Conservation (phyloP, 179 eudicot genomes). For the Silene coronaria region DNA sequence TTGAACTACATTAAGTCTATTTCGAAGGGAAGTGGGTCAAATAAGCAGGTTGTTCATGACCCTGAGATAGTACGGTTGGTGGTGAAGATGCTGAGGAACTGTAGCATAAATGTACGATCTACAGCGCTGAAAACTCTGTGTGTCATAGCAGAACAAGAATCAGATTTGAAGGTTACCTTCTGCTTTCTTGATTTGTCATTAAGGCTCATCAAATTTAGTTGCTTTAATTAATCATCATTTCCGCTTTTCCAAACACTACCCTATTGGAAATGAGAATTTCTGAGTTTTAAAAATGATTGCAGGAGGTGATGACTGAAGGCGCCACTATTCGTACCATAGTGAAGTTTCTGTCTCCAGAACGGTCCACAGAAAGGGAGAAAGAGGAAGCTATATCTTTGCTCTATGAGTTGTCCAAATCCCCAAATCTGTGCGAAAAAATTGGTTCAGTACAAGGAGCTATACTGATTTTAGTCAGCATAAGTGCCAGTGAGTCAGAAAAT, state of each 20-base stretch:
- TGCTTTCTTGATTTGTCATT: conserved; percentile 8
- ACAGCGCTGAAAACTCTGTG: conserved; percentile 77
- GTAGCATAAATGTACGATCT: conserved; percentile 60
- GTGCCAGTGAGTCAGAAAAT: conserved; percentile 80
- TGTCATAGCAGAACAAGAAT: conserved; percentile 63
- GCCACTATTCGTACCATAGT: conserved; percentile 69
- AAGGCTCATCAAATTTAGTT: not conserved
- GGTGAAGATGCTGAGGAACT: conserved; percentile 59
- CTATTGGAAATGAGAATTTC: not conserved
- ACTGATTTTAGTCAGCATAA: conserved; percentile 80
- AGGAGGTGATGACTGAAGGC: conserved; percentile 89
- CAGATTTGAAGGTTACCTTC: conserved; percentile 67
- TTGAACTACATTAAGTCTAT: conserved; percentile 57
- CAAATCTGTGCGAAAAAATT: conserved; percentile 61
- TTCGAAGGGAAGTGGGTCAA: conserved; percentile 47
- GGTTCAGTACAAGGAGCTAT: conserved; percentile 84
- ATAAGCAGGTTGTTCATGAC: conserved; percentile 57
- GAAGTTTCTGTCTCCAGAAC: conserved; percentile 67
- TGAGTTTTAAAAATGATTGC: not conserved
- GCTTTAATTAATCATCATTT: not conserved
- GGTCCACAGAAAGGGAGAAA: conserved; percentile 62
- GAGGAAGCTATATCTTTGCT: conserved; percentile 73
- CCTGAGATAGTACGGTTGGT: conserved; percentile 64
- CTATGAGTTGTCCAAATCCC: conserved; percentile 77
- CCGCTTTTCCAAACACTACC: too few species aligned